phyloP scores from a whole-genome alignment of 164 flowering plant genomes.

The Chloranthus sessilifolius region DNA sequence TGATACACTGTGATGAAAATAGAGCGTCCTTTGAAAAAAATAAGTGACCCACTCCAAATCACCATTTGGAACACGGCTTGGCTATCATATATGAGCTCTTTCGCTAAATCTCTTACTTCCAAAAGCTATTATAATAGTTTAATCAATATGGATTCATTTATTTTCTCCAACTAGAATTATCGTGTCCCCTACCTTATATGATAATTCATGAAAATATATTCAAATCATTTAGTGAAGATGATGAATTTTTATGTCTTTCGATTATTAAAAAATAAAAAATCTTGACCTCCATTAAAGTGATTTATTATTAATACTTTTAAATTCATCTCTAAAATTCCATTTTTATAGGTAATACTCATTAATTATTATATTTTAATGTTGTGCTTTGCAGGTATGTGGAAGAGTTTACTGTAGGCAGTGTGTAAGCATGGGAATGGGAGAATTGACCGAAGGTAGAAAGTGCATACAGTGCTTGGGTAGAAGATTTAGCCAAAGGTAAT shows the following conservation, averaged over 20 bases:
- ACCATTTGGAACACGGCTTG: no score
- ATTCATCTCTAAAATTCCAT: not conserved
- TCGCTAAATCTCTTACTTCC: no score
- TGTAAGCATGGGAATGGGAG: slow-evolving; percentile 55
- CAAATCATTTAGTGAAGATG: not conserved
- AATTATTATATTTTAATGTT: not conserved
- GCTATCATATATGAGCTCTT: no score
- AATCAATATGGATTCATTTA: no score
- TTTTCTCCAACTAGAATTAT: no score
- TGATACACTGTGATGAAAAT: no score
- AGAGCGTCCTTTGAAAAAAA: no score
- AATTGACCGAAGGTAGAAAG: slow-evolving; percentile 68
- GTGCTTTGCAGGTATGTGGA: slow-evolving; percentile 48
- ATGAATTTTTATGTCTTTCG: no score
- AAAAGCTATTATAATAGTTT: no score
- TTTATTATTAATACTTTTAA: not conserved
- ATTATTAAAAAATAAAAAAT: not conserved
- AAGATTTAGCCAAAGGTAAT: slow-evolving; percentile 61
- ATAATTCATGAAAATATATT: not conserved
- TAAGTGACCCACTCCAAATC: no score
- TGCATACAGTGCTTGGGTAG: slow-evolving; percentile 52
- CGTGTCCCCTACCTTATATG: no score
- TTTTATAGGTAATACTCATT: not conserved
- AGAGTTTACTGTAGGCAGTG: slow-evolving; percentile 62
- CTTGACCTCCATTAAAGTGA: not conserved